Evolutionary conservation across 352 stramenopile genomes (phyloP).

Genomic region (Nothophytophthora sp.): DNA sequence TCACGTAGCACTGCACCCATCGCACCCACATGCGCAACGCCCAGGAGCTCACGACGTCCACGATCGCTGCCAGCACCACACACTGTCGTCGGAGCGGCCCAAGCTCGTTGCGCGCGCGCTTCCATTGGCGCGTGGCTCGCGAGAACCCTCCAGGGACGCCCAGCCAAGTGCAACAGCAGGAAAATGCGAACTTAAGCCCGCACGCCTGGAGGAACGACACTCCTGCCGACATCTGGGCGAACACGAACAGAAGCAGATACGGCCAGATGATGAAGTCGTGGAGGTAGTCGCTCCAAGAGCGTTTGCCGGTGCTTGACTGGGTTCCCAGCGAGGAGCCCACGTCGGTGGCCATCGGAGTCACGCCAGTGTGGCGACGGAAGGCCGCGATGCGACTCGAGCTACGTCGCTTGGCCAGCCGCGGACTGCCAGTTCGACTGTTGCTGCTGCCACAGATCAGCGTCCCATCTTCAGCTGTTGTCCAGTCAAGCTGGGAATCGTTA

Average conservation of each 20-base stretch:
- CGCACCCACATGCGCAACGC: constrained; percentile 56
- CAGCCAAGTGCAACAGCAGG: constrained; percentile 69
- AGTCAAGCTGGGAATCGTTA: constrained; percentile 6
- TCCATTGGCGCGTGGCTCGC: constrained; percentile 54
- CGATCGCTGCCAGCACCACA: constrained; percentile 51
- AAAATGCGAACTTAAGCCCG: constrained; percentile 68
- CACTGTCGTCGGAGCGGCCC: constrained; percentile 48
- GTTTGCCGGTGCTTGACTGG: constrained; percentile 7
- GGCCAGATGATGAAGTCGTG: constrained; percentile 78
- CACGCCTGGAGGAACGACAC: constrained; percentile 51
- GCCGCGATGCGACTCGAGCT: constrained; percentile 34
- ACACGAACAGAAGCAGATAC: constrained; percentile 63
- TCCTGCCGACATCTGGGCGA: constrained; percentile 39
- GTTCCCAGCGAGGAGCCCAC: not conserved
- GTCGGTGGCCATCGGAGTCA: constrained; percentile 7
- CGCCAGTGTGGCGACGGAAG: constrained; percentile 27
- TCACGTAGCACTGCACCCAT: constrained; percentile 56
- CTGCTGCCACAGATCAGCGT: constrained; percentile 8
- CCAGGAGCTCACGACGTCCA: constrained; percentile 67
- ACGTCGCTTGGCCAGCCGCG: constrained; percentile 17
- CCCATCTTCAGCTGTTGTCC: constrained; percentile 3
- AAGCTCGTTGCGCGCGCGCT: constrained; percentile 44
- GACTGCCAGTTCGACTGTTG: constrained; percentile 16
- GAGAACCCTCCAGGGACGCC: constrained; percentile 56
- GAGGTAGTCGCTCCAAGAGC: constrained; percentile 53